These are phyloP conservation scores for Pleurostoma richardsiae DNA, from an alignment of 2,329 filamentous ascomycete species.

Conservation along the genomic window DNA sequence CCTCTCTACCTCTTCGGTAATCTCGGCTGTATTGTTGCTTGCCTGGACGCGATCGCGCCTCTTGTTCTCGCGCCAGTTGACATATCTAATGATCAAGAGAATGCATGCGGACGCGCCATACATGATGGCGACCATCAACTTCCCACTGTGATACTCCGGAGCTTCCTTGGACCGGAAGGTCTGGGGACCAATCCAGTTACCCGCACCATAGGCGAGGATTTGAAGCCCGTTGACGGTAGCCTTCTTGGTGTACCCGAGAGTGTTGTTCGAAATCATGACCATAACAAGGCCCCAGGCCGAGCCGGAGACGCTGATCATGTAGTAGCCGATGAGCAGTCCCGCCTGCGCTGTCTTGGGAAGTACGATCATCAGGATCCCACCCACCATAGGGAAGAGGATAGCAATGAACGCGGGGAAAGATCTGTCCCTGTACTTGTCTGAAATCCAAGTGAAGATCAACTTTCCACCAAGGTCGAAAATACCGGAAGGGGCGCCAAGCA, in stretches of 20 bases:
- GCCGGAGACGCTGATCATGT: conserved; percentile 14
- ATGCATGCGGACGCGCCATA: conserved; percentile 11
- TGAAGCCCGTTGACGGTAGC: conserved; percentile 17
- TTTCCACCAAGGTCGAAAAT: conserved; percentile 12
- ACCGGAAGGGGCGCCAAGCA: conserved; percentile 15
- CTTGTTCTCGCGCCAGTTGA: conserved; percentile 16
- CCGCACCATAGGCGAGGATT: conserved; percentile 12
- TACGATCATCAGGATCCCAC: conserved; percentile 19
- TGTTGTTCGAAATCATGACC: conserved; percentile 20
- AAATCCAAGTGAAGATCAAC: conserved; percentile 17
- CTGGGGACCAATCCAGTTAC: conserved; percentile 17
- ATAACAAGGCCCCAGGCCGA: conserved; percentile 18
- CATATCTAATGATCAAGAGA: conserved; percentile 9
- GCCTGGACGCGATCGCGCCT: conserved; percentile 16
- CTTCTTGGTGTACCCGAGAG: conserved; percentile 21
- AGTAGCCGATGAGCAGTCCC: conserved; percentile 14
- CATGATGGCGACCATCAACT: conserved; percentile 17
- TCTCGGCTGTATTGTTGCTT: neutral
- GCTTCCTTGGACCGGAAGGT: conserved; percentile 15
- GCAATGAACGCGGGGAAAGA: conserved; percentile 16
- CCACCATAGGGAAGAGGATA: conserved; percentile 18
- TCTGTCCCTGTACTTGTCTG: conserved; percentile 17
- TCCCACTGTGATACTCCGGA: conserved; percentile 15
- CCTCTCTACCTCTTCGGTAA: conserved; percentile 1
- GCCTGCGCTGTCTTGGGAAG: conserved; percentile 10